A percentile compares a stretch with the other conserved stretches of the same genome.
Evolutionary conservation across 768 basidiomycete species (phyloP).

Genomic region (Tulasnella sp.): DNA sequence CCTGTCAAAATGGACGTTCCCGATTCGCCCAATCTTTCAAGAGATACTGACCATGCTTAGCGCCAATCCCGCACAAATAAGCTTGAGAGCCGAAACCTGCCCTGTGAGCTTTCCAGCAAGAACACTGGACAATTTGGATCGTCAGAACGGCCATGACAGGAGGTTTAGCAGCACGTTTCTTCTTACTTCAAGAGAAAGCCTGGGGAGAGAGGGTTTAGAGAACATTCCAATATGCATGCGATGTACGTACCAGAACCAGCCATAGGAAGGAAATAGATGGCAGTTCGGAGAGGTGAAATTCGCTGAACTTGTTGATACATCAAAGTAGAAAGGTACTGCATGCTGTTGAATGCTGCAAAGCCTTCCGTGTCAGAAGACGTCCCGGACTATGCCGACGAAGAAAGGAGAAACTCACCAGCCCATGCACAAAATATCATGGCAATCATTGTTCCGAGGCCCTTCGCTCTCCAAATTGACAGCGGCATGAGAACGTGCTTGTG

Average conservation of each 20-base stretch:
- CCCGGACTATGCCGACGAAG: background rate
- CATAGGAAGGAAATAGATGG: constrained; percentile 12
- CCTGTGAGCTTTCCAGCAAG: constrained; percentile 10
- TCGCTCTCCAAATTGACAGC: constrained; percentile 15
- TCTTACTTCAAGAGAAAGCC: constrained; percentile 5
- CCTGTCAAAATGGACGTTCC: background rate
- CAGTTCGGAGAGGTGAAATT: constrained; percentile 7
- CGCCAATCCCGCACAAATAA: constrained; percentile 1
- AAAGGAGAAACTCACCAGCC: background rate
- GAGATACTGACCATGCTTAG: background rate
- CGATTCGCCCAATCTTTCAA: background rate
- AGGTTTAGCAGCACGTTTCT: background rate
- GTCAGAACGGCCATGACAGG: too few species aligned
- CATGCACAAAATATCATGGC: constrained; percentile 9
- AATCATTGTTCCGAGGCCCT: constrained; percentile 13
- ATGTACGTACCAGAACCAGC: background rate
- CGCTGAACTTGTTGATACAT: constrained; percentile 18
- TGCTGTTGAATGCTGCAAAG: constrained; percentile 7
- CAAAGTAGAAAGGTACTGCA: constrained; percentile 10
- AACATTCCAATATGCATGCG: background rate
- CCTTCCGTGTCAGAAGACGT: background rate
- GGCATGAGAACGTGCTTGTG: constrained; percentile 11
- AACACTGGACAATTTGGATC: background rate
- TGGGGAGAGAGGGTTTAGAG: background rate
- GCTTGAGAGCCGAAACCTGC: background rate